Conservation (phyloP, 192 early-diverging fungal species). For the Kickxella alabastrina region DNA sequence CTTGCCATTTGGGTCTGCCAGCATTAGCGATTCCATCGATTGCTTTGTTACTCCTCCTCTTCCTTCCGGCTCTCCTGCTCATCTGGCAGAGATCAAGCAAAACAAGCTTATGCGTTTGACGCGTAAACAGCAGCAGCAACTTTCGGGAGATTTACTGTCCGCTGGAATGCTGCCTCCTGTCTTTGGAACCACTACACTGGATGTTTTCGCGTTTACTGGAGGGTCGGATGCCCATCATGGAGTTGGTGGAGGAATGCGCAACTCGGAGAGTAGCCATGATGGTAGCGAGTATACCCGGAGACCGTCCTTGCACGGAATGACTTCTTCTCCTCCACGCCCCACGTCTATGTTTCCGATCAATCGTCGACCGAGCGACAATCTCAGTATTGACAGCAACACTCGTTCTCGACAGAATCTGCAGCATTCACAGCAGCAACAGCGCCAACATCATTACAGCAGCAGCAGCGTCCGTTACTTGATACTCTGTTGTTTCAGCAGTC, state of each 20-base stretch:
- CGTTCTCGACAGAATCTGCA: background rate
- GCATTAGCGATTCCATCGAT: too few relatives aligned
- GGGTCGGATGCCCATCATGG: too few relatives aligned
- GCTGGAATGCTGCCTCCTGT: too few relatives aligned
- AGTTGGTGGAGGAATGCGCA: too few relatives aligned
- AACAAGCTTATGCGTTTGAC: slow-evolving; percentile 35
- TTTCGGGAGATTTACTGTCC: too few relatives aligned
- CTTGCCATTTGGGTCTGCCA: too few relatives aligned
- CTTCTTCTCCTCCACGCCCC: background rate
- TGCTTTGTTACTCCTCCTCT: too few relatives aligned
- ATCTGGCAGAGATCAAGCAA: too few relatives aligned
- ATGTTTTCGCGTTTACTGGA: too few relatives aligned
- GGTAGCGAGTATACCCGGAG: slow-evolving; percentile 9
- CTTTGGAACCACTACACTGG: too few relatives aligned
- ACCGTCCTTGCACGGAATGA: background rate
- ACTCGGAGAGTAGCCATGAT: slow-evolving; percentile 23
- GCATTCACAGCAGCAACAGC: background rate
- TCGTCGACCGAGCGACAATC: slow-evolving; percentile 14
- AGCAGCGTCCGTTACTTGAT: background rate
- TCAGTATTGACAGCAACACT: slow-evolving; percentile 4
- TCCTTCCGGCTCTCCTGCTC: too few relatives aligned
- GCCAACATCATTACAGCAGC: background rate
- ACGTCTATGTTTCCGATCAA: slow-evolving; percentile 1
- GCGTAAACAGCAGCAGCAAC: slow-evolving; percentile 5
- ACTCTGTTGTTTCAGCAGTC: background rate